Base-by-base conservation (phyloP, 2,329 filamentous ascomycete genomes). In the Acarospora socialis region DNA sequence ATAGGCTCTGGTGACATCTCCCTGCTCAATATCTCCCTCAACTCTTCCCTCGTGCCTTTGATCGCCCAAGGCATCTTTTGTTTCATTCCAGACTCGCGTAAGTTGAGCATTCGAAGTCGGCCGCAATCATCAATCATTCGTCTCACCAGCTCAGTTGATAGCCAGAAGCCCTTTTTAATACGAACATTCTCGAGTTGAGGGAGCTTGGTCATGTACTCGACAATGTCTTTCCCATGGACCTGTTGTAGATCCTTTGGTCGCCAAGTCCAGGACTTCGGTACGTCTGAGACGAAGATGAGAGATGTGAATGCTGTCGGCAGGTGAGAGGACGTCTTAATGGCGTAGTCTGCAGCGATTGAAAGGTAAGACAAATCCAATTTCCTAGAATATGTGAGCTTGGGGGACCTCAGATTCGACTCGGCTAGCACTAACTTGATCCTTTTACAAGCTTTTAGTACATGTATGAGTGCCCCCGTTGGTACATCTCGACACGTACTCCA, bases 261-360 rank as follows among this genome's bases (percentile, higher is more conserved):
- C n/a, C n/a, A n/a, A n/a, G 45, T 47, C 25, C 44, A 46, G 4
- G 44, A 41, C 25, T 43, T 45, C 5, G 44, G 44, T 9, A 47
- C 41, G 30, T 49, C 46, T 2, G 46, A 49, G 16, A 44, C 46
- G 34, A 49, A 49, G n/a, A 49, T 34, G 4, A 46, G 28, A 8
- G 30, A 38, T 6, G 46, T 47, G 17, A 45, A 43, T 4, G 45
- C 38, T 19, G 40, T 41, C 4, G 44, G 34, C 9, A 28, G 43
- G 18, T 41, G 43, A 7, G 39, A 37, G 5, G 33, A 35, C 5
- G 37, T 31, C 10, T 37, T 34, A 21, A 41, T 36, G 7, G 37
- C 35, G 24, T 46, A 46, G 33, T 47, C 43, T 7, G 37, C 38
- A 7, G 44, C 43, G n/a, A 46, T 39, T 6, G 30, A 36, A 13